Conservation (phyloP, 192 early-diverging fungal species). For the Gonapodya sp. region DNA sequence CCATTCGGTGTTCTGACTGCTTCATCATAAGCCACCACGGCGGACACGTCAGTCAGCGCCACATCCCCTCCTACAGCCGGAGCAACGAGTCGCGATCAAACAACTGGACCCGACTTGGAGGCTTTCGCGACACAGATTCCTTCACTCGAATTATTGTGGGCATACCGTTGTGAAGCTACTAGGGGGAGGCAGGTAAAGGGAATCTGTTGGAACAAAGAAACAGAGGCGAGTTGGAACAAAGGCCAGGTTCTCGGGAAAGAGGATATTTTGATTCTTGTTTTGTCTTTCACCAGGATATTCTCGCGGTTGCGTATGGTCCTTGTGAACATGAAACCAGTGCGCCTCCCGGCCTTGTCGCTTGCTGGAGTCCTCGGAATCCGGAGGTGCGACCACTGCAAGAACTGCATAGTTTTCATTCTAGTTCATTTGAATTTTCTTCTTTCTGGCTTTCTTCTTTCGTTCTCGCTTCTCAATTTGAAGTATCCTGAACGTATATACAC, state of each 20-base stretch:
- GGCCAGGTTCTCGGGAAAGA: neutral
- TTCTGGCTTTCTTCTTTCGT: too few relatives aligned
- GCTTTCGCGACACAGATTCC: constrained; percentile 28
- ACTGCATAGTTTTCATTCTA: constrained; percentile 1
- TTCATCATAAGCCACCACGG: neutral
- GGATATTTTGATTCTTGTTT: neutral
- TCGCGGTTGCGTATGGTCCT: constrained; percentile 47
- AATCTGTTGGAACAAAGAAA: constrained; percentile 48
- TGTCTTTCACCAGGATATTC: constrained; percentile 28
- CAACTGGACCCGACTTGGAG: neutral
- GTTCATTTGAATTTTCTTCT: too few relatives aligned
- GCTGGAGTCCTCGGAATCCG: constrained; percentile 47
- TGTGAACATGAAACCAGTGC: constrained; percentile 20
- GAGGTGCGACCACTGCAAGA: constrained; percentile 25
- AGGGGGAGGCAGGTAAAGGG: constrained; percentile 34
- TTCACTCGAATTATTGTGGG: constrained; percentile 38
- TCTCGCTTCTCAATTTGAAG: constrained; percentile 15
- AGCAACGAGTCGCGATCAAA: neutral
- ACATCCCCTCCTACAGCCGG: neutral
- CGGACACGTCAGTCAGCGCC: neutral
- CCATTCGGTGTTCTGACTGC: neutral
- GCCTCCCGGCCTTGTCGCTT: constrained; percentile 33
- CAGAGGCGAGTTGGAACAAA: constrained; percentile 24
- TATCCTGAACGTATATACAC: constrained; percentile 46
- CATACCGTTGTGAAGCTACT: constrained; percentile 43